Conservation (phyloP, 257 asterid genomes). For the Solanum bulbocastanum region DNA sequence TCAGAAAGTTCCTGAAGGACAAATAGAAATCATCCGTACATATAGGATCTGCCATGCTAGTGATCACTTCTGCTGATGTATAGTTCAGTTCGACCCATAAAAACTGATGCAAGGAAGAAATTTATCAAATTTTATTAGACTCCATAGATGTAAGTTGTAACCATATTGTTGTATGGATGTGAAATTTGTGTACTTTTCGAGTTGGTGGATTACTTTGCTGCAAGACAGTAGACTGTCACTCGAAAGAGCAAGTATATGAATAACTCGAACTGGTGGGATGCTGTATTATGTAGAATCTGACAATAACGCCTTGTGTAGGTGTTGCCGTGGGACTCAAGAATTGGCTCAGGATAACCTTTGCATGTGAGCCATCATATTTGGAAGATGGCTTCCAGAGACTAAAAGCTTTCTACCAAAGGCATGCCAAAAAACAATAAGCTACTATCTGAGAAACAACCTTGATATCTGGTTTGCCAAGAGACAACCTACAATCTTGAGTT, state of each 20-base stretch:
- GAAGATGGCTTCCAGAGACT: slow-evolving; percentile 52
- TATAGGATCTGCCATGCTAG: background rate
- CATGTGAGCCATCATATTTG: slow-evolving; percentile 56
- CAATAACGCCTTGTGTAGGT: slow-evolving; percentile 28
- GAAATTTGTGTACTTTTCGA: background rate
- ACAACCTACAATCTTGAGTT: background rate
- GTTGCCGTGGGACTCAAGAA: slow-evolving; percentile 59
- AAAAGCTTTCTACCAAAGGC: slow-evolving; percentile 48
- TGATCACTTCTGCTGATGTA: background rate
- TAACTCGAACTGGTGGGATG: background rate
- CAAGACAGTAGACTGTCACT: background rate
- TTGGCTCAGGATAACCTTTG: slow-evolving; percentile 70
- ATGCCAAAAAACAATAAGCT: slow-evolving; percentile 52
- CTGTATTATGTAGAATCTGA: background rate
- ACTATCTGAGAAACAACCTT: background rate
- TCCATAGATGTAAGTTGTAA: background rate
- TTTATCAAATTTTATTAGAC: background rate
- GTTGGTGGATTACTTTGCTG: background rate
- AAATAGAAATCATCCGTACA: background rate
- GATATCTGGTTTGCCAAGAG: background rate
- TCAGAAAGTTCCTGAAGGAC: background rate
- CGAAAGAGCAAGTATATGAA: background rate
- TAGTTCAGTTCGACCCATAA: too few relatives aligned
- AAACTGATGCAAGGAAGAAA: background rate
- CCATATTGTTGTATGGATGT: background rate